Base-by-base conservation (phyloP, 768 basidiomycete genomes). In the Collybiopsis confluens region DNA sequence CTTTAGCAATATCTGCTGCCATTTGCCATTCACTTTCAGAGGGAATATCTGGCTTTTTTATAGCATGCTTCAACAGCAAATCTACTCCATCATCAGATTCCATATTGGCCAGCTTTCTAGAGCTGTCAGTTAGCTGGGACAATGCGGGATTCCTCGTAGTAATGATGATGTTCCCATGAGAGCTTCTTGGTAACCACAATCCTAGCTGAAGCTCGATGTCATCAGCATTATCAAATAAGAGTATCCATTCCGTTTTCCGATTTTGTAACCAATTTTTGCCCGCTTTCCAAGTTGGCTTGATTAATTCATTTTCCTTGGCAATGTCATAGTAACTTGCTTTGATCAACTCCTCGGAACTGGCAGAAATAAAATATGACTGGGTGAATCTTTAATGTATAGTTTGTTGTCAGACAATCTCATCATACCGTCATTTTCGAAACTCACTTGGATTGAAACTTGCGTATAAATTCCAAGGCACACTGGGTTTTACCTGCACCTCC, bases 171-270 rank as follows among this genome's bases (percentile, higher is more conserved):
- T 56, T 56, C 6, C 54, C 54, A 51, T 44, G 49, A 27, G 18
- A 4, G 35, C 48, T 37, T 38, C 16, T 9, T 20, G 54, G 54
- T 21, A 56, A 28, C n/a, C 11, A 56, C 9, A 3, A 7, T 13
- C 28, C 27, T 7, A 56, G 21, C 33, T 53, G 23, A 4, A 56
- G 26, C 15, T 21, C 27, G 6, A 26, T 33, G 21, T 52, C 24
- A 56, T 56, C 54, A 13, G 54, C 54, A 52, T 52, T 52, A 36
- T 56, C 54, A 42, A 52, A 43, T 3, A 56, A 7, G 9, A 56
- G 4, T 16, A 56, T 7, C 54, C 54, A 56, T 36, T 56, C 49
- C 23, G 52, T 50, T 9, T 38, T 28, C 5, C 35, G 28, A 11
- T 30, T 38, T 9, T 33, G 11, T 7, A 49, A 21, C 47, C 47